Evolutionary conservation across 163 green algal species (phyloP), one percentile per base, ranked within the genome.

Genomic region (Prototheca wickerhamii): DNA sequence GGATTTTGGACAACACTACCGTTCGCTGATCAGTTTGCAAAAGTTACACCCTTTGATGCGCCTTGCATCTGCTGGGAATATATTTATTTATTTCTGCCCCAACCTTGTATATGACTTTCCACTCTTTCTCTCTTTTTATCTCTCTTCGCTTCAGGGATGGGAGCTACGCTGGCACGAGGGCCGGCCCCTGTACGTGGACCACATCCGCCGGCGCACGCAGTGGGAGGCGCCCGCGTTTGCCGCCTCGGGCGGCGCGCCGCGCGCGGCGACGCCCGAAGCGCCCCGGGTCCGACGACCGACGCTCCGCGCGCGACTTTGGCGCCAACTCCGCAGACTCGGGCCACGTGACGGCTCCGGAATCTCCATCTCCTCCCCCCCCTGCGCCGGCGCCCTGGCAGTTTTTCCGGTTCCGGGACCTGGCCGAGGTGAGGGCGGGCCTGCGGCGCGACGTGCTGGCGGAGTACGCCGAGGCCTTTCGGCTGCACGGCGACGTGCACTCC

Each of bases 401-500:
- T 25, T 72, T 80, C 30, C 57, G 51, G 18, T 49, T 69, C n/a
- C 44, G 60, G 23, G 49, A 33, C 30, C 35, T 77, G 30, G 30
- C 40, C 23, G 70, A 78, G 43, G 68, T 82, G 53, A 53, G 73
- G 43, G 56, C 62, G 20, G 35, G 64, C 25, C 66, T 86, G 55
- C 25, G 30, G 31, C 55, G 32, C 32, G 15, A 46, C 1, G 55
- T 61, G 58, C 58, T 85, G 8, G 53, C 60, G 29, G 65, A 67
- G 44, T 80, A 82, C 35, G 85, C 82, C 3, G 79, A 84, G 30
- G 78, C 82, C 29, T 87, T 95, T 64, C 69, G 91, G 5, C 82
- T 92, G 52, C 93, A 94, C 57, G 93, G 93, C 17, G 93, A 99
- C 84, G 81, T 97, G 65, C 88, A 95, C 67, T 90, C 88, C 18